phyloP scores from a whole-genome alignment of 2,329 filamentous ascomycete genomes.

The Parasarocladium wereldwijsianum region DNA sequence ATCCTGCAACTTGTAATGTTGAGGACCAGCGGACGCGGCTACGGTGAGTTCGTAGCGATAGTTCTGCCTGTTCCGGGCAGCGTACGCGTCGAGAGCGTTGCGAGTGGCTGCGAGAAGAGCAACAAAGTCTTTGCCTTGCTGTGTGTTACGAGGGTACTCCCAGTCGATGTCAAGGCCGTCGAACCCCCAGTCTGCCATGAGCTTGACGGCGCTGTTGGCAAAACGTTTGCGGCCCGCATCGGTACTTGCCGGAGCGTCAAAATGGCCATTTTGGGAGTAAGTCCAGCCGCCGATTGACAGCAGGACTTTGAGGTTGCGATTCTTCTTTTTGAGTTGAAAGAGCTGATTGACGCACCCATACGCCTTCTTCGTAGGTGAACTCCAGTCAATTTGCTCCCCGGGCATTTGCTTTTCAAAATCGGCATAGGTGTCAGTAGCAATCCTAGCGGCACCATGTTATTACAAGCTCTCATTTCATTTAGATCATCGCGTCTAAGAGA shows the following conservation, averaged over 20 bases:
- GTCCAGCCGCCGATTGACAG: constrained; percentile 76
- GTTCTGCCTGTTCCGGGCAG: constrained; percentile 20
- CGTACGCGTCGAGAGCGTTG: constrained; percentile 25
- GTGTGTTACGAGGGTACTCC: constrained; percentile 6
- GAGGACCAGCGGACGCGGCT: constrained; percentile 31
- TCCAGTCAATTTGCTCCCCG: constrained; percentile 38
- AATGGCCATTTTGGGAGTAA: constrained; percentile 48
- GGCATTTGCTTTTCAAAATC: constrained; percentile 54
- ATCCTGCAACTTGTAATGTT: constrained; percentile 34
- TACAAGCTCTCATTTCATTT: no score
- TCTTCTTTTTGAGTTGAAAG: constrained; percentile 56
- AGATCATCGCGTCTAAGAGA: no score
- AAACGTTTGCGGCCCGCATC: constrained; percentile 48
- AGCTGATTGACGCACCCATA: constrained; percentile 71
- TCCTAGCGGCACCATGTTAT: no score
- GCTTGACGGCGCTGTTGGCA: constrained; percentile 49
- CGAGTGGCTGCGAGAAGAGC: constrained; percentile 27
- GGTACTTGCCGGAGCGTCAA: constrained; percentile 49
- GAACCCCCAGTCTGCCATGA: constrained; percentile 52
- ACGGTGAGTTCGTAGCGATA: constrained; percentile 37
- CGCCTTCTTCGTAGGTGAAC: constrained; percentile 46
- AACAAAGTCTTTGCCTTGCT: constrained; percentile 26
- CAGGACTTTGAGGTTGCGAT: constrained; percentile 61
- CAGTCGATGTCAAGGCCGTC: constrained; percentile 9
- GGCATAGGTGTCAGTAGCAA: constrained; percentile 19